Evolutionary conservation across 208 protist genomes (phyloP), one percentile per base, ranked within the genome.

Genomic region (Trypanosoma theileri): DNA sequence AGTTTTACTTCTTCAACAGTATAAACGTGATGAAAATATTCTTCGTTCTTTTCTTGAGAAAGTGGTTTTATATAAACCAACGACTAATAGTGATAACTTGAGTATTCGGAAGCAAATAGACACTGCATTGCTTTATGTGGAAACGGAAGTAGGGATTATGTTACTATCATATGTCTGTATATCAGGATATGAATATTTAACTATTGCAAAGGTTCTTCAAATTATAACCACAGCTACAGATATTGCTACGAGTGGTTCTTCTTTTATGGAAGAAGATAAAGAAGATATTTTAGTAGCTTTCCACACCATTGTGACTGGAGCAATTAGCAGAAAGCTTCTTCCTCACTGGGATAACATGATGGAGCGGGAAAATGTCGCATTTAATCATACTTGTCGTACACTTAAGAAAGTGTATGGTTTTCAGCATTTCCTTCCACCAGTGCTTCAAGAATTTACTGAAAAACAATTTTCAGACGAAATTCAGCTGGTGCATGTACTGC

Each of bases 121-220:
- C n/a, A 22, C 42, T 11, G 63, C 63, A 4, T 16, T 59, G 21
- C 54, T 69, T 6, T 70, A 45, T 46, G 28, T 70, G 19, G 65
- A 70, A 46, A 70, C 52, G 19, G 31, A 70, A 52, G 17, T 70
- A 52, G 51, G 65, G 1, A 52, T 70, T 31, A 56, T 70, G 46
- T 52, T 35, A 11, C 8, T 41, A 17, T 70, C 52, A n/a, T 70
- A 70, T 24, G 28, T 70, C 13, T 55, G 42, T 35, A 48, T 70
- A 24, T 45, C 26, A 13, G 35, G 53, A 19, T 70, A 59, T 31
- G 65, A 60, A 28, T 46, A 16, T 31, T 48, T 70, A n/a, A 62
- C 22, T 52, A 31, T 70, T 24, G 52, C 65, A 22, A 70, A 52
- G 28, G 46, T 60, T 44, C 13, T 60, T 42, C 65, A 59, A 42